These are phyloP conservation scores for Triticum timopheevii DNA, from an alignment of 176 grass and related monocot genomes.

Conservation along the genomic window DNA sequence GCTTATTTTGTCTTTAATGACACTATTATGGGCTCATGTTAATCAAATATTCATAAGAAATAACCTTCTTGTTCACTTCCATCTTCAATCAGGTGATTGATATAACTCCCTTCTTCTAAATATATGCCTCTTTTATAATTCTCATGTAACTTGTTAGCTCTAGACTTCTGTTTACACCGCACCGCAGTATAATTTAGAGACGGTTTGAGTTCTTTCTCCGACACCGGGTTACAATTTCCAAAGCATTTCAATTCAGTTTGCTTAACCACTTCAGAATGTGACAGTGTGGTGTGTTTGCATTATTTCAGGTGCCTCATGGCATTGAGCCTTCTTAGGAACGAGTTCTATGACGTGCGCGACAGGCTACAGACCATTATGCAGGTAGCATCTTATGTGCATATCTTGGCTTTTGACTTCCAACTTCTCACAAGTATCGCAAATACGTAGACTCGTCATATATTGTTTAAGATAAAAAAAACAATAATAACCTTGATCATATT, in stretches of 20 bases:
- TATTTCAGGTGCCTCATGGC: conserved; percentile 60
- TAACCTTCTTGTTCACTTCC: not conserved
- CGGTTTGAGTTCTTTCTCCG: not conserved
- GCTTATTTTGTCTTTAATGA: not conserved
- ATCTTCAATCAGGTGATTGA: not conserved
- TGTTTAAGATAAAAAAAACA: not conserved
- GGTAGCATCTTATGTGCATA: conserved; percentile 39
- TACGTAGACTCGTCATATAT: not conserved
- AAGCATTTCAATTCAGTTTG: not conserved
- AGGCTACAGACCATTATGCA: conserved; percentile 78
- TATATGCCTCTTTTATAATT: too few species aligned
- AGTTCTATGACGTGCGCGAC: conserved; percentile 59
- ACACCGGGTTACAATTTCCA: not conserved
- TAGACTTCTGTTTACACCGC: not conserved
- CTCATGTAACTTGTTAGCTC: not conserved
- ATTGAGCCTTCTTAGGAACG: conserved; percentile 53
- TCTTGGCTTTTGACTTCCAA: conserved; percentile 2
- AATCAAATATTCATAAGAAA: not conserved
- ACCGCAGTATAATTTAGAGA: not conserved
- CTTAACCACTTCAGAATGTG: not conserved
- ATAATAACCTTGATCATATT: not conserved
- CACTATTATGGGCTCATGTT: not conserved
- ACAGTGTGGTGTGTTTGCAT: not conserved
- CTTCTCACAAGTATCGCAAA: not conserved
- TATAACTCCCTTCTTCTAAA: not conserved